Base-by-base conservation (phyloP, 768 basidiomycete species). In the Cystofilobasidium capitatum region DNA sequence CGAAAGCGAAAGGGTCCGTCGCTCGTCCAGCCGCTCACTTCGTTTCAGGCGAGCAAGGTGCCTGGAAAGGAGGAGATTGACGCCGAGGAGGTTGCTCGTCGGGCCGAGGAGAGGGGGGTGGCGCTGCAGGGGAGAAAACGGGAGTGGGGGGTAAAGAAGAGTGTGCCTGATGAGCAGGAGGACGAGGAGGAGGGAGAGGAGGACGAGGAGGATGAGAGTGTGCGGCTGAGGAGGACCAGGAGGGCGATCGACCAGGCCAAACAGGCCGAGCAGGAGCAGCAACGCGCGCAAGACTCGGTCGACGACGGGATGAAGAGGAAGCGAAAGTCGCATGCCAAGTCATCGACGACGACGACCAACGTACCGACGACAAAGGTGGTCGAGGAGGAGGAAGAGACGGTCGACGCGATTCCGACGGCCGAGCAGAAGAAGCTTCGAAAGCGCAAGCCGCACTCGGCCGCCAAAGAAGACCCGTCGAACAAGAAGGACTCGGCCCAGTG, bases 1-100 rank as follows among this genome's bases (percentile, higher is more conserved):
- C 68, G 68, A 13, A 69, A 69, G 42, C 42, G 37, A 26, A 64
- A 57, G 26, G 57, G 61, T 8, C 54, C 47, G n/a, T 29, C 66
- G 17, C 65, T 31, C 29, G 57, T 51, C 39, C 62, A 24, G 36
- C 49, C 33, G 1, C 49, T 54, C 29, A 45, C 36, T 12, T 44
- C 62, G 26, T 35, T 42, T 39, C 47, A 35, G 44, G 37, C 60
- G 51, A 20, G 24, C 58, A 26, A 59, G 13, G 35, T 29, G 29
- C 40, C 26, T 39, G 58, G 39, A 36, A 45, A 31, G 31, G 58
- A 60, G 42, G n/a, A 35, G 29, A 47, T 44, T 7, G 66, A 44
- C 45, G 60, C 37, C 6, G 60, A 33, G n/a, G 60, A 62, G 22
- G 64, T 55, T 12, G 45, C 29, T 17, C 37, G 8, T 0, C 40